Evolutionary conservation across 768 basidiomycete species (phyloP).

Genomic region (Pisolithus sp.): DNA sequence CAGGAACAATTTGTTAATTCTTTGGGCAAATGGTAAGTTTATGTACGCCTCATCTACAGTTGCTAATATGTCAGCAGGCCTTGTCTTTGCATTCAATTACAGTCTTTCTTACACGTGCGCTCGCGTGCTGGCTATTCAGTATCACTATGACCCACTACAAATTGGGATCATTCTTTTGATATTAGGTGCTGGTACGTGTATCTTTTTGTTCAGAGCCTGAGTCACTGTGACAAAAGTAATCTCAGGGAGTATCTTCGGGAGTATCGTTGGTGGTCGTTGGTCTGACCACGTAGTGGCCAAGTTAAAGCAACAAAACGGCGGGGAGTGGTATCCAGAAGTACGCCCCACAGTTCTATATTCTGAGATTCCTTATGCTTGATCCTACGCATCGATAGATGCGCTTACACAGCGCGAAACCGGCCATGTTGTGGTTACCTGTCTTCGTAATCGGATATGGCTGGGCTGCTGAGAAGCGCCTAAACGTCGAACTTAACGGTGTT

Average conservation of each 20-base stretch:
- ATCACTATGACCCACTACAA: no score
- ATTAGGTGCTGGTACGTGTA: no score
- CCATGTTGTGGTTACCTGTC: constrained; percentile 50
- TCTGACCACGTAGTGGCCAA: constrained; percentile 37
- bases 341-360: constrained; percentile 5
- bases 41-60: no score
- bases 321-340: constrained; percentile 59
- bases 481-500: constrained; percentile 64
- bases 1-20: no score
- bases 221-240: not conserved
- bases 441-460: constrained; percentile 68
- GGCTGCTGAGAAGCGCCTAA: constrained; percentile 19
- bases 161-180: no score
- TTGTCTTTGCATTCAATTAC: no score
- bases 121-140: no score
- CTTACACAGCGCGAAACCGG: constrained; percentile 37
- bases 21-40: no score
- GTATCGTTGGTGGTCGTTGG: constrained; percentile 52
- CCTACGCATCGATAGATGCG: constrained; percentile 51
- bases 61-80: no score
- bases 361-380: not conserved
- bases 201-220: no score
- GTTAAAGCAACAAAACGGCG: constrained; percentile 30
- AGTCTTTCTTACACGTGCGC: no score
- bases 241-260: constrained; percentile 45